These are phyloP conservation scores for Lepidium sativum DNA, from an alignment of 345 rosid species.

Conservation along the genomic window DNA sequence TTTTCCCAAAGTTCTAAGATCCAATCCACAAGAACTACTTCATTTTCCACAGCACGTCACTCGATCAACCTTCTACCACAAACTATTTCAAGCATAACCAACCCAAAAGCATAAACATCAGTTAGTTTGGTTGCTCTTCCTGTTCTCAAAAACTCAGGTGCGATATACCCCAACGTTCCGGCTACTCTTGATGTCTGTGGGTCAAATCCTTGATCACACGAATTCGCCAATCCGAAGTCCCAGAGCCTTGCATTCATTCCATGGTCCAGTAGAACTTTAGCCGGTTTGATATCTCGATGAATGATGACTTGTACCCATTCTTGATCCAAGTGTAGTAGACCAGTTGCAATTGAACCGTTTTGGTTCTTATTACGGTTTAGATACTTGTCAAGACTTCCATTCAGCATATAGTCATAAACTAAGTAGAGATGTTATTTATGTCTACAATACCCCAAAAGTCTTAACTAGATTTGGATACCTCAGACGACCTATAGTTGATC, in stretches of 20 bases:
- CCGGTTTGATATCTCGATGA: slow-evolving; percentile 37
- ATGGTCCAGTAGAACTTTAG: slow-evolving; percentile 28
- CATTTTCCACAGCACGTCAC: not conserved
- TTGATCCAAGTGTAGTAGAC: slow-evolving; percentile 31
- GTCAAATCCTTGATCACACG: slow-evolving; percentile 26
- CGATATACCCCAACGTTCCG: slow-evolving; percentile 35
- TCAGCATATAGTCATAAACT: slow-evolving; percentile 41
- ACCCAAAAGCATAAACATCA: slow-evolving; percentile 34
- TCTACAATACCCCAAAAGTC: slow-evolving; percentile 35
- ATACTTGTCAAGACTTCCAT: slow-evolving; percentile 37
- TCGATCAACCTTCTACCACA: slow-evolving; percentile 34
- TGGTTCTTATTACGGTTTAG: slow-evolving; percentile 2
- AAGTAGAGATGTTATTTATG: slow-evolving; percentile 28
- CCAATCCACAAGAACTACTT: slow-evolving; percentile 23
- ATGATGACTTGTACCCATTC: slow-evolving; percentile 39
- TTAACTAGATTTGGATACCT: slow-evolving; percentile 30
- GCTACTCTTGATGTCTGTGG: slow-evolving; percentile 29
- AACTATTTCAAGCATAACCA: slow-evolving; percentile 29
- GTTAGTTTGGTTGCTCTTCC: slow-evolving; percentile 32
- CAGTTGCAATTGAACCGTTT: slow-evolving; percentile 22
- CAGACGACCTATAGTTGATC: slow-evolving; percentile 29
- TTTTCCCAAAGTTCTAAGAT: slow-evolving; percentile 22
- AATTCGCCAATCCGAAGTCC: slow-evolving; percentile 37
- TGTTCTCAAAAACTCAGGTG: slow-evolving; percentile 29
- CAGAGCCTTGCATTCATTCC: slow-evolving; percentile 31